A percentile compares a stretch with the other conserved stretches of the same genome.
Evolutionary conservation across 495 filamentous ascomycete species (phyloP).

Genomic region (Geopyxis carbonaria): DNA sequence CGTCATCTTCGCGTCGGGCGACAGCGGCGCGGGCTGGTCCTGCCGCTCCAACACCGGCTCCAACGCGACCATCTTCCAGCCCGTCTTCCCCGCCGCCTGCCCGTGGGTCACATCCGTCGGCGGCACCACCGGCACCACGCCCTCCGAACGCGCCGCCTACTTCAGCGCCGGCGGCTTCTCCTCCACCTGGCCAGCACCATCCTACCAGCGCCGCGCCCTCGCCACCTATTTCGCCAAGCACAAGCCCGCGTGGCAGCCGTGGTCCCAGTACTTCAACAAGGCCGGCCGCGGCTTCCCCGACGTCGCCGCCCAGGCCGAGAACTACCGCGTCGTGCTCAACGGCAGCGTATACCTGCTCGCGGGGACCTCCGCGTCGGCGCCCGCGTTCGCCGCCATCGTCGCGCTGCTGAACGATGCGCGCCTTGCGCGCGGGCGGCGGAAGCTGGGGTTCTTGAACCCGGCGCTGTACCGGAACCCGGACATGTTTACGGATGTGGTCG

Average conservation of each 20-base stretch:
- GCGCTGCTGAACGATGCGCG: constrained; percentile 43
- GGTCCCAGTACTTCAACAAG: constrained; percentile 36
- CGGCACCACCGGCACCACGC: constrained; percentile 43
- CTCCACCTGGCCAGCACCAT: constrained; percentile 44
- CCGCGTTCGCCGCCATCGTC: constrained; percentile 38
- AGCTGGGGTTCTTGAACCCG: constrained; percentile 48
- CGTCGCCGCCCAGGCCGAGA: constrained; percentile 34
- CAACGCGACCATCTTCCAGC: constrained; percentile 42
- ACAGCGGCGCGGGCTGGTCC: constrained; percentile 42
- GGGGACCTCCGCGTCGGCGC: constrained; percentile 29
- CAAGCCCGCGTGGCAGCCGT: constrained; percentile 26
- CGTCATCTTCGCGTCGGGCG: constrained; percentile 56
- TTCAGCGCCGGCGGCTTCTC: constrained; percentile 59
- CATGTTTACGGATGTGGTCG: constrained; percentile 41
- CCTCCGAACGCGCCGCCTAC: constrained; percentile 37
- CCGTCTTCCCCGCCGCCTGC: constrained; percentile 60
- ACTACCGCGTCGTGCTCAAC: constrained; percentile 8
- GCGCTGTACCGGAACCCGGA: constrained; percentile 38
- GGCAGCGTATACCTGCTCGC: constrained; percentile 4
- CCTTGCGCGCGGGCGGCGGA: constrained; percentile 30
- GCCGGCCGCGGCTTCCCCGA: constrained; percentile 58
- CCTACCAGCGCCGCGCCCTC: constrained; percentile 46
- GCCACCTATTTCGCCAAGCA: constrained; percentile 33
- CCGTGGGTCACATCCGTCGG: constrained; percentile 69
- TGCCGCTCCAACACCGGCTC: constrained; percentile 53